phyloP scores from a whole-genome alignment of 257 asterid genomes.

The Hygrophila difformis region DNA sequence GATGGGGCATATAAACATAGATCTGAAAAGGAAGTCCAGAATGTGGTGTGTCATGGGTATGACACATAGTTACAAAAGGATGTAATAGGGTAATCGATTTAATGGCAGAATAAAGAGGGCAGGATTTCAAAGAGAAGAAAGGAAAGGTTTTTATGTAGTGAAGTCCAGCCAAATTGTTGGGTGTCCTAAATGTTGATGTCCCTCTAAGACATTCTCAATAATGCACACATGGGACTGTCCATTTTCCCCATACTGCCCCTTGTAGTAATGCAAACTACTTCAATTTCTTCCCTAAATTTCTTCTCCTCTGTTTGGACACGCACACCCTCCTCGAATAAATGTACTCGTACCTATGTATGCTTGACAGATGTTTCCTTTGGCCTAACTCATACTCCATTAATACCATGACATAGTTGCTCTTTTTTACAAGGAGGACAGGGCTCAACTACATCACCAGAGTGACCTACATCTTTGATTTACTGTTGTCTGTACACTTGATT shows the following conservation, averaged over 20 bases:
- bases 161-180: slow-evolving; percentile 36
- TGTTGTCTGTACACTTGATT: too few relatives aligned
- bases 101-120: slow-evolving; percentile 8
- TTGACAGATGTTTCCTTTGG: too few relatives aligned
- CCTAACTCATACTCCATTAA: too few relatives aligned
- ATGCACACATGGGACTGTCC: slow-evolving; percentile 59
- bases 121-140: slow-evolving; percentile 7
- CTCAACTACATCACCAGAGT: too few relatives aligned
- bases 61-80: slow-evolving; percentile 12
- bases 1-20: slow-evolving; percentile 18
- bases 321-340: too few relatives aligned
- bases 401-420: too few relatives aligned
- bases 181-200: slow-evolving; percentile 34
- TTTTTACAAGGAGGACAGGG: too few relatives aligned
- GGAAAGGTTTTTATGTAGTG: slow-evolving; percentile 23
- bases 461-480: too few relatives aligned
- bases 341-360: background rate
- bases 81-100: too few relatives aligned
- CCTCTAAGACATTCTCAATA: slow-evolving; percentile 31
- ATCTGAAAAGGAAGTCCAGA: slow-evolving; percentile 8
- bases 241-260: slow-evolving; percentile 4
- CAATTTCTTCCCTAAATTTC: background rate
- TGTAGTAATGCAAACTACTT: background rate
- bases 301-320: background rate
- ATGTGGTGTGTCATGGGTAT: slow-evolving; percentile 17